Base-by-base conservation (phyloP, 352 stramenopile genomes). In the Thalassiosira delicatula region DNA sequence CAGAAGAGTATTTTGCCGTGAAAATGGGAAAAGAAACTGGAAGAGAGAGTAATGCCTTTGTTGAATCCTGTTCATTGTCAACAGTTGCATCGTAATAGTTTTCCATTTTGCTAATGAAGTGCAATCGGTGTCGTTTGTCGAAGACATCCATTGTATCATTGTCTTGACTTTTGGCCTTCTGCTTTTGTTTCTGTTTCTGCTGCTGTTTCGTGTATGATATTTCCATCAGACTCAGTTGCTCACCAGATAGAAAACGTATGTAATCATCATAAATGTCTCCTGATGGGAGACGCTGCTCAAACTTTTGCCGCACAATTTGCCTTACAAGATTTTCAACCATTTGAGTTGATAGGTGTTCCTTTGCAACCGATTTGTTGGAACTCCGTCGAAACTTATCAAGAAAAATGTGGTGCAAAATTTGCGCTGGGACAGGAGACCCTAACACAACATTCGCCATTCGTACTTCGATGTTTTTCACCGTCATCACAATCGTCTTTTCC, bases 161-260 rank as follows among this genome's bases (percentile, higher is more conserved):
- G 66, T 90, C 85, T 70, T 87, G 76, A 57, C 75, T 86, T 62
- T 87, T 87, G 42, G 74, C 63, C 65, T 88, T 85, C 71, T 90
- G 85, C 57, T 88, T 88, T 71, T 90, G 85, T 78, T 88, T 88
- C 49, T 90, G 85, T 59, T 90, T 88, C 35, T 90, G 85, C 54
- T 90, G 85, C 68, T 90, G 85, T 61, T 90, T 90, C 7, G 85
- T 90, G 44, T 90, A 90, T 7, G 81, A 88, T 54, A 90, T 87
- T 80, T 90, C 85, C 85, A 87, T 87, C 42, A 87, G 61, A 81
- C 79, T 88, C 54, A 83, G 44, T 79, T 88, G 74, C 56, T 89
- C 85, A 0, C 85, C 85, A 71, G 85, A 87, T n/a, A 90, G 74
- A 56, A 90, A 90, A 3, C 61, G 66, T 37, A 90, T 83, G 65